Evolutionary conservation across 2,329 filamentous ascomycete species (phyloP).

Genomic region (Penicillium sp.): DNA sequence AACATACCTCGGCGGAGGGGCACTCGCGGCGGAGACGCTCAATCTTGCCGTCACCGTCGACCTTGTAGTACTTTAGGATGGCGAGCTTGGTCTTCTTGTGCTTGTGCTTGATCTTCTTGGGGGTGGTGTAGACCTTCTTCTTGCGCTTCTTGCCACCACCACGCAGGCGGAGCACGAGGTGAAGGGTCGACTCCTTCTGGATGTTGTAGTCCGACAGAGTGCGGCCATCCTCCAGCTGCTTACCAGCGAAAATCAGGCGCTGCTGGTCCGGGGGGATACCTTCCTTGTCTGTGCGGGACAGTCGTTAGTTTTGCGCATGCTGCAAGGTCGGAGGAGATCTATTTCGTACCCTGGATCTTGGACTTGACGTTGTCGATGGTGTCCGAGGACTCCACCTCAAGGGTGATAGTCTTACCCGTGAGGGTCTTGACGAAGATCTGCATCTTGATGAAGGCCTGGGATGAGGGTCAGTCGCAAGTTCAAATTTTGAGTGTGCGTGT

Average conservation of each 20-base stretch:
- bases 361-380: conserved; percentile 99
- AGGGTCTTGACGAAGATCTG: conserved; percentile 62
- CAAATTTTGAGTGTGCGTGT: not conserved
- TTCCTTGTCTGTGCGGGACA: conserved; percentile 79
- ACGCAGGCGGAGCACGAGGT: conserved; percentile 95
- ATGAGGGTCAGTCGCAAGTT: conserved; percentile 17
- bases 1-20: conserved; percentile 77
- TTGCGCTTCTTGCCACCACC: conserved; percentile 99
- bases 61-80: conserved; percentile 99
- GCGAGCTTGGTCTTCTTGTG: conserved; percentile 99
- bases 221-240: conserved; percentile 99
- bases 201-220: conserved; percentile 99
- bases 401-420: conserved; percentile 99
- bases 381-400: conserved; percentile 99
- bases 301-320: not conserved
- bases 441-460: conserved; percentile 47
- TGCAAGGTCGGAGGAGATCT: not conserved
- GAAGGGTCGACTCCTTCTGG: conserved; percentile 99
- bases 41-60: conserved; percentile 99
- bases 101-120: conserved; percentile 99
- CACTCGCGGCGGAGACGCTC: conserved; percentile 98
- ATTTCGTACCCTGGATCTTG: conserved; percentile 68
- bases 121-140: conserved; percentile 99
- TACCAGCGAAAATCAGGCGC: conserved; percentile 98
- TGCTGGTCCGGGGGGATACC: conserved; percentile 99